These are phyloP conservation scores for Thymus quinquecostatus DNA, from an alignment of 257 asterid species.

Conservation along the genomic window DNA sequence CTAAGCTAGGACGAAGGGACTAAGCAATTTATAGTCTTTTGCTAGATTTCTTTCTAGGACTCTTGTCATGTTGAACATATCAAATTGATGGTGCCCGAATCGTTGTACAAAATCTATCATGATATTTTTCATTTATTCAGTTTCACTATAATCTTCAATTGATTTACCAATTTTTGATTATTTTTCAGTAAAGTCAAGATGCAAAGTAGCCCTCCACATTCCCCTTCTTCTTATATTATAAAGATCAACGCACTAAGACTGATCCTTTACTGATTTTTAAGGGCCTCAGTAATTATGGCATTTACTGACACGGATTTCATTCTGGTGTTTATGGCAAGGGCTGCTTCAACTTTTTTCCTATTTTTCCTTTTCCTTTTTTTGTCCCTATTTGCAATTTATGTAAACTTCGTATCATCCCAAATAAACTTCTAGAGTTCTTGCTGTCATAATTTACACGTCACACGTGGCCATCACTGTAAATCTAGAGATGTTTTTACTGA, in stretches of 20 bases:
- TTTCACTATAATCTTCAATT: constrained; percentile 5
- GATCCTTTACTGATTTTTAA: constrained; percentile 14
- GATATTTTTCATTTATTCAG: background rate
- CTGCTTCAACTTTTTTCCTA: background rate
- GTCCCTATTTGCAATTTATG: constrained; percentile 13
- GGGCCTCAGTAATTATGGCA: constrained; percentile 9
- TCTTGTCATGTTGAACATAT: constrained; percentile 18
- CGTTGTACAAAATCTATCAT: constrained; percentile 1
- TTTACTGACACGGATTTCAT: constrained; percentile 14
- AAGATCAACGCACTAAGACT: constrained; percentile 2
- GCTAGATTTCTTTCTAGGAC: constrained; percentile 14
- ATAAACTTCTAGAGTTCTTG: background rate
- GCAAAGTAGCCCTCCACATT: background rate
- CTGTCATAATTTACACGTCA: constrained; percentile 5
- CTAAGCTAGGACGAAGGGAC: constrained; percentile 11
- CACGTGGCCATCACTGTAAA: background rate
- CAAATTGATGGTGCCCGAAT: constrained; percentile 23
- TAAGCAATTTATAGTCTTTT: constrained; percentile 3
- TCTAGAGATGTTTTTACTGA: background rate
- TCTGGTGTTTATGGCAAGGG: constrained; percentile 3
- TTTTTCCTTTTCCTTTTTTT: background rate
- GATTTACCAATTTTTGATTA: constrained; percentile 17
- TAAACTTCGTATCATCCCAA: constrained; percentile 1
- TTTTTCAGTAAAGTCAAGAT: constrained; percentile 9
- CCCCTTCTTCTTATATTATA: background rate